Evolutionary conservation across 352 stramenopile species (phyloP).

Genomic region (Phytophthora lateralis): DNA sequence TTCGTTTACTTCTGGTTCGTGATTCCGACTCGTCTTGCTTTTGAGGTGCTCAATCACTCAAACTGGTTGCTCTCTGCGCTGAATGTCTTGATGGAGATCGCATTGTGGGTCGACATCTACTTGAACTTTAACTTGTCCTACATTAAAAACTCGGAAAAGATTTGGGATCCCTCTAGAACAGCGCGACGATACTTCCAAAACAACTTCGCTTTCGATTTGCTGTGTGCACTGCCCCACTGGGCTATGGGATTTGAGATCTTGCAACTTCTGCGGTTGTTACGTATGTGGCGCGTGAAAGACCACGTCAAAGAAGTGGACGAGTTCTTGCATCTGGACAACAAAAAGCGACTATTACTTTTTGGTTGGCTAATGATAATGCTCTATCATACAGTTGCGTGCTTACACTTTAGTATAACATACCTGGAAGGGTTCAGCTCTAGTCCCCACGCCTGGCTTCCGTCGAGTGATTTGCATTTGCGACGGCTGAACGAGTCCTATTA

Average conservation of each 20-base stretch:
- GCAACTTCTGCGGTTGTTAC: slow-evolving; percentile 47
- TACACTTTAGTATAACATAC: slow-evolving; percentile 66
- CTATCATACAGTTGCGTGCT: slow-evolving; percentile 63
- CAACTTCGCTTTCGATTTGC: slow-evolving; percentile 45
- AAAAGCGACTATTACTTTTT: slow-evolving; percentile 53
- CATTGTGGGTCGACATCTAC: slow-evolving; percentile 55
- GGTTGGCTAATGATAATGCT: slow-evolving; percentile 53
- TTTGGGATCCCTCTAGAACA: slow-evolving; percentile 45
- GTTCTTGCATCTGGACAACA: slow-evolving; percentile 53
- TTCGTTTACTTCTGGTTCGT: slow-evolving; percentile 66
- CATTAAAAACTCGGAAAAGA: slow-evolving; percentile 62
- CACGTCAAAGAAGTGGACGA: slow-evolving; percentile 58
- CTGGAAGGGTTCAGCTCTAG: slow-evolving; percentile 59
- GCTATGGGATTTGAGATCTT: slow-evolving; percentile 25
- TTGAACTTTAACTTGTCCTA: slow-evolving; percentile 64
- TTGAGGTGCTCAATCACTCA: slow-evolving; percentile 34
- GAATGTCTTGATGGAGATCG: slow-evolving; percentile 47
- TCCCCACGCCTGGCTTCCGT: slow-evolving; percentile 53
- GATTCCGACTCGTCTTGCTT: slow-evolving; percentile 50
- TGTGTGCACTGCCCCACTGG: slow-evolving; percentile 53
- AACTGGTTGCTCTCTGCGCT: slow-evolving; percentile 40
- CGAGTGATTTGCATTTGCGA: slow-evolving; percentile 46
- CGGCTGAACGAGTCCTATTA: slow-evolving; percentile 46
- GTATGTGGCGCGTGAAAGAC: slow-evolving; percentile 35
- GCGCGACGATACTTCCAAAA: slow-evolving; percentile 40